Conservation (phyloP, 2,329 filamentous ascomycete genomes). For the Fusarium sp. region DNA sequence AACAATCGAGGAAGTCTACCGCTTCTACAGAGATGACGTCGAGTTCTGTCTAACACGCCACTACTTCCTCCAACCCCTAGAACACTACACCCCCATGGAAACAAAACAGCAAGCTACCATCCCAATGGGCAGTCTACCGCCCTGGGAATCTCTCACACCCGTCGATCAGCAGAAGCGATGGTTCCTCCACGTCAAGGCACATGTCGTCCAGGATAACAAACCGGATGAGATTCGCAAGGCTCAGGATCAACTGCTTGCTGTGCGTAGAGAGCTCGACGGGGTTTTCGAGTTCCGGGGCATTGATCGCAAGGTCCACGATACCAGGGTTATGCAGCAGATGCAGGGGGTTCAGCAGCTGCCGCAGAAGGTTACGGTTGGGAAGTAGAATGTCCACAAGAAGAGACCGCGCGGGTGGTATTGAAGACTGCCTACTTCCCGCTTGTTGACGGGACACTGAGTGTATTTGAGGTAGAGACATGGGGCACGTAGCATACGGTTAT, state of each 20-base stretch:
- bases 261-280: slow-evolving; percentile 58
- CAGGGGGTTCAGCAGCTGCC: slow-evolving; percentile 51
- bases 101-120: slow-evolving; percentile 12
- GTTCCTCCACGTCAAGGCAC: slow-evolving; percentile 62
- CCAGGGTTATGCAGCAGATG: slow-evolving; percentile 52
- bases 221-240: slow-evolving; percentile 65
- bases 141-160: slow-evolving; percentile 56
- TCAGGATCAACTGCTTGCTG: slow-evolving; percentile 58
- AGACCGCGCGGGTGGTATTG: background rate
- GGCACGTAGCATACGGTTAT: background rate
- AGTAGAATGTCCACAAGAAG: slow-evolving; percentile 17
- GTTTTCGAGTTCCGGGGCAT: slow-evolving; percentile 61
- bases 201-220: slow-evolving; percentile 64
- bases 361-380: slow-evolving; percentile 49
- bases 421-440: background rate
- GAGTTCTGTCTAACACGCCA: slow-evolving; percentile 62
- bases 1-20: slow-evolving; percentile 61
- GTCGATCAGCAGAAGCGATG: slow-evolving; percentile 60
- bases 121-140: slow-evolving; percentile 49
- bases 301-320: slow-evolving; percentile 63
- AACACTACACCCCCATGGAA: slow-evolving; percentile 46
- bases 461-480: fast-evolving
- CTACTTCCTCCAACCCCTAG: slow-evolving; percentile 51
- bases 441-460: no score
- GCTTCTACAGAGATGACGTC: slow-evolving; percentile 61